Percentiles rank a stretch among this genome's conserved stretches.
phyloP scores from a whole-genome alignment of 23 red algal species.

The Gracilaria caudata region DNA sequence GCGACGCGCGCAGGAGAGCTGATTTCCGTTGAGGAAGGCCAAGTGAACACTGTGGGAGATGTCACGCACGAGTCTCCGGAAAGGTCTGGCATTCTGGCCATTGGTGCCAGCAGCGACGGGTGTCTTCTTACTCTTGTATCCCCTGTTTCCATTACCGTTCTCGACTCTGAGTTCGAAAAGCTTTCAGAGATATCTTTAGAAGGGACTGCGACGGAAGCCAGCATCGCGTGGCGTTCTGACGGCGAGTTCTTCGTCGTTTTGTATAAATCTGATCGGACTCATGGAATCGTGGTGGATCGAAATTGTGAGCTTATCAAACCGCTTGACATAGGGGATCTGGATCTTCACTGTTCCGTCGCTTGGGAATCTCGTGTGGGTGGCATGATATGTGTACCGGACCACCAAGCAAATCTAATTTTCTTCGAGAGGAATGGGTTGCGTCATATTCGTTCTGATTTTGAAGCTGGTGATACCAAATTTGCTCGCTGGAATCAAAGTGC shows the following conservation, averaged over 20 bases:
- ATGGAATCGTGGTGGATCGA: slow-evolving; percentile 41
- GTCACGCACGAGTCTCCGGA: slow-evolving; percentile 13
- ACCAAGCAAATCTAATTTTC: slow-evolving; percentile 27
- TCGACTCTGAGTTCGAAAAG: slow-evolving; percentile 32
- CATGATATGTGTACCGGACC: slow-evolving; percentile 39
- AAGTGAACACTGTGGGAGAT: slow-evolving; percentile 26
- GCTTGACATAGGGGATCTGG: slow-evolving; percentile 7
- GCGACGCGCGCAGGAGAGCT: slow-evolving; percentile 27
- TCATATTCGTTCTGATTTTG: slow-evolving; percentile 64
- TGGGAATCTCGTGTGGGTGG: slow-evolving; percentile 77
- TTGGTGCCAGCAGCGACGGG: slow-evolving; percentile 36
- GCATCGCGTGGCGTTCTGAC: slow-evolving; percentile 53
- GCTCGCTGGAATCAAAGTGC: slow-evolving; percentile 45
- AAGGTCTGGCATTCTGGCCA: slow-evolving; percentile 22
- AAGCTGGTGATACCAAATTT: background rate
- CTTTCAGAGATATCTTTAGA: slow-evolving; percentile 8
- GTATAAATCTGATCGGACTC: background rate
- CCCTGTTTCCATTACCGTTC: slow-evolving; percentile 40
- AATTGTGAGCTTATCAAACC: background rate
- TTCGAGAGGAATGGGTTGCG: slow-evolving; percentile 85
- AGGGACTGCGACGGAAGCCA: slow-evolving; percentile 13
- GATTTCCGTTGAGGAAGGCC: background rate
- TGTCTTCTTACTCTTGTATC: slow-evolving; percentile 42
- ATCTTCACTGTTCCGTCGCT: slow-evolving; percentile 10
- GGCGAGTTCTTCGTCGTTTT: slow-evolving; percentile 47